Evolutionary conservation across 2,329 filamentous ascomycete genomes (phyloP), one percentile per base, ranked within the genome.

Genomic region (Ceratocystis destructans): DNA sequence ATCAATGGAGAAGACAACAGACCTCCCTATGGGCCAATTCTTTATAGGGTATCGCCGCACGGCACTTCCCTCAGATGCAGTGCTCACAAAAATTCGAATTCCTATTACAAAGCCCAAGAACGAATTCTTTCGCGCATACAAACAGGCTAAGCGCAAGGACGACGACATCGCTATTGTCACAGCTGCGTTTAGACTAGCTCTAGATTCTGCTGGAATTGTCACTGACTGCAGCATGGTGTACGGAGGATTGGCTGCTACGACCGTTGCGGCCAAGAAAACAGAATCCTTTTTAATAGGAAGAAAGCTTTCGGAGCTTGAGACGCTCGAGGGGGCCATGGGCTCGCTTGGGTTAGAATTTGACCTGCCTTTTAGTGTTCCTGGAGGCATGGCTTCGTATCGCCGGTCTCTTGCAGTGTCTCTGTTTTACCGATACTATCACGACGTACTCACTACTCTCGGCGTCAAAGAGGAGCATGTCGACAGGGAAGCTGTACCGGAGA

Each of bases 131-230:
- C 83, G 88, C 55, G 87, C 93, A 0, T 97, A 96, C 76, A 99
- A 99, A 76, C 93, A 97, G 74, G 86, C 94, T 0, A 99, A 99
- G 79, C 80, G 94, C 70, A 97, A 97, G 73, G 94, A 99, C 71
- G 94, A 99, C 72, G 94, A 99, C 73, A 97, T 99, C 73, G 94
- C 94, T 1, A 97, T 99, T 71, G 94, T 97, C 28, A 97, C 95
- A 62, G 86, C 88, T 33, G 91, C 93, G 1, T 76, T 97, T 67
- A 84, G 90, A 45, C 80, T 97, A 4, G 83, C 82, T 4, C 76
- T 97, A 2, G 82, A 86, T 48, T 82, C 88, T 1, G 79, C 81
- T 1, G 83, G 93, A 53, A 74, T 84, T 1, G 89, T 97, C 5
- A 81, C 86, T 68, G 86, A 87, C 69, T 86, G 84, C 68, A 90